Base-by-base conservation (phyloP, 306 rosid genomes). In the Castanospermum australe region DNA sequence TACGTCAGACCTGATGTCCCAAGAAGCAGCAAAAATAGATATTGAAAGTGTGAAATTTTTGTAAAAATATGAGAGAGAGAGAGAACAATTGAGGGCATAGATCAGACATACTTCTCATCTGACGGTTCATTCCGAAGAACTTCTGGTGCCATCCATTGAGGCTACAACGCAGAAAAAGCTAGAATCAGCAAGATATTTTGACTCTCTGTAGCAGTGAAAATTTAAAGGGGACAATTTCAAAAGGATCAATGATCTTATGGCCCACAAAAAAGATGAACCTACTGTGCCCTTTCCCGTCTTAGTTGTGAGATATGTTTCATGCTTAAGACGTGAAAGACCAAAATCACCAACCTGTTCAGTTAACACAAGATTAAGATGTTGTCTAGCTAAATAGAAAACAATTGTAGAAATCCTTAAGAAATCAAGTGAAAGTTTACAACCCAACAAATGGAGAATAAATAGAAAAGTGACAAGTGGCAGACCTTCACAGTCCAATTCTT, bases 71-170 rank as follows among this genome's bases (percentile, higher is more conserved):
- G 47, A 64, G 38, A 15, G n/a, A 52, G n/a, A 54, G 62, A 68
- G 56, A 68, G 48, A 22, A 77, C 20, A 21, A 66, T 38, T 25
- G 21, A 54, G 70, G 65, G 78, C 51, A 66, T 38, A 45, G 71
- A 68, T 59, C 35, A 65, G 71, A 82, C 93, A 60, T 87, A 96
- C 99, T 96, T 96, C 81, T 96, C 99, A 81, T 96, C 97, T 1
- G 98, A 91, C 36, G 97, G 96, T 80, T 96, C 99, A 42, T 96
- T 91, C 45, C 99, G 99, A 80, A 96, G 97, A 83, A 96, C 97
- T 92, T 96, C 99, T 39, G 99, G 99, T 71, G 99, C 99, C 99
- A 96, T 96, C 99, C 99, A 96, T 88, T 96, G 99, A 81, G 98
- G 99, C 99, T 96, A 54, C 76, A 84, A 76, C 83, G 70, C 32